Evolutionary conservation across 495 filamentous ascomycete genomes (phyloP), one percentile per base, ranked within the genome.

Genomic region (Terfezia claveryi): DNA sequence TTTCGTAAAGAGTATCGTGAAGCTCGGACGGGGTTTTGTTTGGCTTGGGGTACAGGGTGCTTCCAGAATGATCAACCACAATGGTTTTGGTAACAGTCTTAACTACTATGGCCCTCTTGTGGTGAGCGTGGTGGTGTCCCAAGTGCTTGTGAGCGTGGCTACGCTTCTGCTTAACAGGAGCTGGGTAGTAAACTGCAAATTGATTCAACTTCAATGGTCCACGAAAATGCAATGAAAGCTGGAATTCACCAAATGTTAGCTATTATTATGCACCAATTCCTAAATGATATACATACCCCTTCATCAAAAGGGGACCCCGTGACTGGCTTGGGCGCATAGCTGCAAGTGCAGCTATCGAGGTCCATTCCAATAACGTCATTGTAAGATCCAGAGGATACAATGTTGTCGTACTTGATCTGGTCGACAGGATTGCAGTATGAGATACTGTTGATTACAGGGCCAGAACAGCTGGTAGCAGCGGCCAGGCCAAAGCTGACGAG

Each of bases 171-270:
- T 69, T 66, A 20, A 49, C 52, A n/a, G 56, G 52, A n/a, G 27
- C 53, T 10, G 61, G 74, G 23, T 67, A 68, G 63, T 83, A 86
- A 23, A 77, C 76, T 6, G 80, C 82, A 36, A 85, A 64, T 54
- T 81, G 69, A 57, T 76, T 75, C 12, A 87, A 59, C 8, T 69
- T 56, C 51, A 82, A 59, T 3, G 82, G 83, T 10, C 81, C 82
- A 38, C 82, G 78, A 63, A 87, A 74, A 61, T 83, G 78, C 50
- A 84, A 52, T 0, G 80, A 81, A 37, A 85, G 64, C 82, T 85
- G 55, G 36, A 7, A 32, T 32, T 32, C 7, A 4, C 27, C 27
- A 32, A 32, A 32, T 1, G 27, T 32, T 32, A 32, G 27, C 27
- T 32, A 32, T 32, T 4, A 32, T 7, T 32, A 32, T 32, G 27